phyloP scores from a whole-genome alignment of 768 basidiomycete genomes.

The Plicaturopsis crispa region DNA sequence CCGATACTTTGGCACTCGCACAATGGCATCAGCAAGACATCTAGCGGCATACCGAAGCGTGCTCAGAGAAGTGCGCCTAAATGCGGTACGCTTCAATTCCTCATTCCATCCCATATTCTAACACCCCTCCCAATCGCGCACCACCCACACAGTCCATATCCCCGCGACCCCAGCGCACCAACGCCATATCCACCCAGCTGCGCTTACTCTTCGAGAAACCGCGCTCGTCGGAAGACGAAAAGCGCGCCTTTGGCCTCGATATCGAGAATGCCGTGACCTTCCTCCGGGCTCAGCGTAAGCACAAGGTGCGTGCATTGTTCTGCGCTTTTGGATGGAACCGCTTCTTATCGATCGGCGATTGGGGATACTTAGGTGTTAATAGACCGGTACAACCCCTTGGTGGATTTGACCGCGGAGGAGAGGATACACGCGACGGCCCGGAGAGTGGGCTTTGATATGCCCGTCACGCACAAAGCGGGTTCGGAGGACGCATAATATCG shows the following conservation, averaged over 20 bases:
- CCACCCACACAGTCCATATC: no score
- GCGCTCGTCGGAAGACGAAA: constrained; percentile 18
- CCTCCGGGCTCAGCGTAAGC: constrained; percentile 61
- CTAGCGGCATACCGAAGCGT: no score
- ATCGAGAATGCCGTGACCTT: constrained; percentile 59
- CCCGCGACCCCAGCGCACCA: no score
- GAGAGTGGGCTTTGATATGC: constrained; percentile 84
- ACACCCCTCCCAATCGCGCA: no score
- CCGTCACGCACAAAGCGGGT: constrained; percentile 32
- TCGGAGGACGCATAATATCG: constrained; percentile 1
- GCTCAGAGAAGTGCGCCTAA: no score
- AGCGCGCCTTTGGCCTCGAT: constrained; percentile 36
- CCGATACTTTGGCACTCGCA: no score
- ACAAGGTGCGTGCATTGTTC: constrained; percentile 49
- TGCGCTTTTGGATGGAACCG: not conserved
- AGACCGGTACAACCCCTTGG: constrained; percentile 81
- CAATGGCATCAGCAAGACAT: no score
- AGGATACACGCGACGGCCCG: constrained; percentile 78
- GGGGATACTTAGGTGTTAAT: constrained; percentile 76
- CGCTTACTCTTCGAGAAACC: constrained; percentile 45
- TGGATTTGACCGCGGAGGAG: constrained; percentile 75
- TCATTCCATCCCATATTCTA: no score
- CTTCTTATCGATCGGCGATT: not conserved
- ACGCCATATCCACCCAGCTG: constrained; percentile 40
- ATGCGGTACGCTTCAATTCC: no score